Conservation (phyloP, 495 filamentous ascomycete species). For the Aspergillus sclerotioniger region DNA sequence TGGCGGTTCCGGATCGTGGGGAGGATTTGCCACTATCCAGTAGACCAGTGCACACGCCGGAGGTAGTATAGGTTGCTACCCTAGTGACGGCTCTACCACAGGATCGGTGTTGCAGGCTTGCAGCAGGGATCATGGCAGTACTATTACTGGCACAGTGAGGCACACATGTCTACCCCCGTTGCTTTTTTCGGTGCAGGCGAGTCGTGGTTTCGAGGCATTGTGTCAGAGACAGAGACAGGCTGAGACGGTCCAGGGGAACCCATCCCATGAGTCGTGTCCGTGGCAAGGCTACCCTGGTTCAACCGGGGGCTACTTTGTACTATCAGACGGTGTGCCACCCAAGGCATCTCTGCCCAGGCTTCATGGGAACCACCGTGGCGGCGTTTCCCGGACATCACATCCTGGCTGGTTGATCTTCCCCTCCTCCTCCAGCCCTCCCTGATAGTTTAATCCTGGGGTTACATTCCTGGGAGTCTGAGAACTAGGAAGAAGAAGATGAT, state of each 20-base stretch:
- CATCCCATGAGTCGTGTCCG: background rate
- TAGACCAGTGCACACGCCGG: too few relatives aligned
- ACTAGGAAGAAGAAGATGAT: background rate
- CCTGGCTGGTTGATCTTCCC: slow-evolving; percentile 1
- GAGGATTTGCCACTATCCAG: slow-evolving; percentile 26
- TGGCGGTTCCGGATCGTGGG: slow-evolving; percentile 25
- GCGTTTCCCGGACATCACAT: slow-evolving; percentile 2
- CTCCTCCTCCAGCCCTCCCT: background rate
- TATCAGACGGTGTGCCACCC: background rate
- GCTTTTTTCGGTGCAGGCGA: slow-evolving; percentile 2
- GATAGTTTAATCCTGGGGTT: background rate
- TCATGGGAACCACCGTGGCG: background rate
- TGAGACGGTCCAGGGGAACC: slow-evolving; percentile 8
- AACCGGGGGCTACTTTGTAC: background rate
- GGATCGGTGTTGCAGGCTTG: slow-evolving; percentile 20
- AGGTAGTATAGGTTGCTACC: background rate
- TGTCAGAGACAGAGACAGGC: slow-evolving; percentile 11
- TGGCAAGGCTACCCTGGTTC: slow-evolving; percentile 4
- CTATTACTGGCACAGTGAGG: slow-evolving; percentile 13
- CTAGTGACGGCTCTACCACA: slow-evolving; percentile 8
- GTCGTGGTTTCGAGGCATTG: slow-evolving; percentile 1
- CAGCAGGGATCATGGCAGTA: slow-evolving; percentile 11
- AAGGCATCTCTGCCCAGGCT: background rate
- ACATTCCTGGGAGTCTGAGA: too few relatives aligned
- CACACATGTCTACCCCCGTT: background rate